Base-by-base conservation (phyloP, 331 rosid genomes). In the Saraca asoca region DNA sequence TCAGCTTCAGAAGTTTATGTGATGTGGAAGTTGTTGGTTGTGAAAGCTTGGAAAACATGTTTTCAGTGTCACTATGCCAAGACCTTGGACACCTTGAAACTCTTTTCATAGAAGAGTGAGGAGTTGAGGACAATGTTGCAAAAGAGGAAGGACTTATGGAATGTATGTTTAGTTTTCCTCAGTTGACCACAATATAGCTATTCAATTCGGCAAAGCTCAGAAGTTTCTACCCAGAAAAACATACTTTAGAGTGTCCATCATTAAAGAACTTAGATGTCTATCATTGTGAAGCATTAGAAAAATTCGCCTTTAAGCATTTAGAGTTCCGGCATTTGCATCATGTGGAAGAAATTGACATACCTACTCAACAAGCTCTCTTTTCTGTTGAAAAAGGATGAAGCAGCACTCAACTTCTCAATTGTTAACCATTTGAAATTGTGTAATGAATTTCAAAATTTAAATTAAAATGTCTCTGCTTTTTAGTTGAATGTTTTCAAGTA, bases 61-160 rank as follows among this genome's bases (percentile, higher is more conserved):
- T 77, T 49, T 58, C 78, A 19, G 24, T 49, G 1, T 71, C 78
- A n/a, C 57, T 66, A 3, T 73, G 61, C n/a, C 54, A 60, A 56
- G 33, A 20, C 20, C 65, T 71, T 9, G 4, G 0, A 9, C 49
- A 52, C n/a, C 59, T 71, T 2, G 66, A 71, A 45, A 60, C 44
- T n/a, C 74, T 77, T 13, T 0, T 33, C 18, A 67, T 78, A 11
- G 66, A 50, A 5, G 18, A 51, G 9, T 70, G 77, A 51, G 81
- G 77, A 19, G 33, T 77, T 1, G 74, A 41, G 66, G 78, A 59
- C 60, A 52, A 71, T 53, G 66, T 66, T 44, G 33, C 55, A 0
- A 35, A 35, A 41, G 71, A 65, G 45, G 61, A 64, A 46, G 29
- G 34, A 12, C 20, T 4, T 4, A 64, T 58, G 34, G 64, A 59